Evolutionary conservation across 2,329 filamentous ascomycete species (phyloP), one percentile per base, ranked within the genome.

Genomic region (Xylaria sp.): DNA sequence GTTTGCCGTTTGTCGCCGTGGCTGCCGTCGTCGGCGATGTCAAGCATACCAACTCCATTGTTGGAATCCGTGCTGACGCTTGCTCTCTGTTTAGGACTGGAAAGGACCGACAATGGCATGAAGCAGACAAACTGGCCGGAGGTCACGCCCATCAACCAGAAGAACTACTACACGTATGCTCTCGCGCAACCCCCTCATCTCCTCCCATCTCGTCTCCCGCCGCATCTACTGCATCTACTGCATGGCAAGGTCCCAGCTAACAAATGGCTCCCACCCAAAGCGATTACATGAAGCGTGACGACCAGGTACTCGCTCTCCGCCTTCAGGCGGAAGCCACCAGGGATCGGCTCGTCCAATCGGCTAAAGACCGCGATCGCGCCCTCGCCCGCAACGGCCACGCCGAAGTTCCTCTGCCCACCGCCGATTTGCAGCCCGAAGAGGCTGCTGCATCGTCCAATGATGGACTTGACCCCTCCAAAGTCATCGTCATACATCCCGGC

Each of bases 71-170:
- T 18, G 47, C 55, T 61, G 55, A 58, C 42, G 51, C 48, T 23
- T 8, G n/a, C 37, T 54, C 53, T 50, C 42, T 16, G n/a, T 50
- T 7, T 73, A 97, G 93, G 94, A 66, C 86, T 99, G 65, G 91
- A 96, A 78, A 85, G 93, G 72, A 97, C 94, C 62, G 94, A 99
- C 80, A 99, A 99, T 84, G 92, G 93, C 77, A 93, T 99, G 88
- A 94, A 92, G 72, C 85, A 94, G 72, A 90, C 92, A 52, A 95
- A 83, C 74, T 99, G 94, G 93, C 93, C 94, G 8, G 89, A 94
- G 71, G 87, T 96, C 59, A 83, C 85, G 49, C 91, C 94, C 69
- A 99, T 99, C 76, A 99, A 99, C 73, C 94, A 99, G 75, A 99
- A 99, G 79, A 99, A 99, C 75, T 99, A 99, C 76, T 97, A 97